Evolutionary conservation across 163 green algal genomes (phyloP).

Genomic region (Smithsoniella earleae): DNA sequence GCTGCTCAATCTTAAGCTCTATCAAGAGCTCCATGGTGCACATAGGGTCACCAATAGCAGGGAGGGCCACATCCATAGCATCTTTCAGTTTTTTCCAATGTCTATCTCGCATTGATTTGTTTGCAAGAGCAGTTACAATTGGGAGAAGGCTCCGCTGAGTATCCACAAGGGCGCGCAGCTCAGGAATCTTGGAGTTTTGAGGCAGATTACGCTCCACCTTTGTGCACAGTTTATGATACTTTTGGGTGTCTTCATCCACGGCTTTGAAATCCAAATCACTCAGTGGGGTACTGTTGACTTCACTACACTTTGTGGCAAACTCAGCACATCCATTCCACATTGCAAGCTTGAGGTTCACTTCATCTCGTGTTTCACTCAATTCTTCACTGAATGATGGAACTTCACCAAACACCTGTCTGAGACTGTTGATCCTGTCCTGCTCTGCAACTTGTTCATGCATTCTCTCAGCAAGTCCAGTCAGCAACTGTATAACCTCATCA

Average conservation of each 20-base stretch:
- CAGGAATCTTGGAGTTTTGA: conserved; percentile 57
- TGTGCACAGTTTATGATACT: conserved; percentile 51
- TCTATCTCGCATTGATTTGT: conserved; percentile 37
- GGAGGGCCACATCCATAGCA: conserved; percentile 26
- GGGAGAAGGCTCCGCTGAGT: conserved; percentile 50
- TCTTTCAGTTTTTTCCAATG: conserved; percentile 46
- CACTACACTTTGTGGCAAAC: conserved; percentile 45
- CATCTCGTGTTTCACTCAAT: conserved; percentile 37
- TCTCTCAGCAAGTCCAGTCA: conserved; percentile 45
- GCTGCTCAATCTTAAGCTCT: conserved; percentile 49
- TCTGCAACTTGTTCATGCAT: conserved; percentile 60
- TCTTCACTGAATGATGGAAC: conserved; percentile 37
- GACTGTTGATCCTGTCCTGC: conserved; percentile 33
- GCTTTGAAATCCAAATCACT: conserved; percentile 45
- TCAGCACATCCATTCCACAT: conserved; percentile 59
- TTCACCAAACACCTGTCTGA: conserved; percentile 3
- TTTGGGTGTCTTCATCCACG: conserved; percentile 53
- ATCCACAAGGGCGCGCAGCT: conserved; percentile 51
- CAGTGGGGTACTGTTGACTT: conserved; percentile 50
- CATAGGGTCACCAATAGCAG: background rate
- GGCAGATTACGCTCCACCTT: conserved; percentile 62
- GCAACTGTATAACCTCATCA: conserved; percentile 43
- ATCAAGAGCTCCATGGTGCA: conserved; percentile 49
- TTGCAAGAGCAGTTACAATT: conserved; percentile 37
- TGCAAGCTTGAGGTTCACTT: conserved; percentile 60